Base-by-base conservation (phyloP, 164 flowering plant genomes). In the Akebia trifoliata region DNA sequence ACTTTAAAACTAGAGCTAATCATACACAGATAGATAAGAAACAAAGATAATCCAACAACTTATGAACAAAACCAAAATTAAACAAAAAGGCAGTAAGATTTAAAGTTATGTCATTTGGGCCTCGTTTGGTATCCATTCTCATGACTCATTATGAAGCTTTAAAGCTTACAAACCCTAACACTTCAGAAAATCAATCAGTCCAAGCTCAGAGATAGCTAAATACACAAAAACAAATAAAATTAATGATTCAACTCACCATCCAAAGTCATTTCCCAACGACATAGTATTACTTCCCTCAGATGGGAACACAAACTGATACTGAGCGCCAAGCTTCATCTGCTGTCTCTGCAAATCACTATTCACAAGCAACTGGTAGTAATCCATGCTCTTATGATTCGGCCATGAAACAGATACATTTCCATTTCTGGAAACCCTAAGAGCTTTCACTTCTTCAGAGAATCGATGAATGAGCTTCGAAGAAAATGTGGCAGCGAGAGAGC, bases 251-350 rank as follows among this genome's bases (percentile, higher is more conserved):
- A 70, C 65, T 67, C 26, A 88, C 98, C 98, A 92, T 62, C 89
- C 96, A 42, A 84, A 78, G 50, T 92, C 95, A 61, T 92, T 80
- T 12, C 98, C 98, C 28, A 77, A 67, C 0, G 80, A 66, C 65
- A 78, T 57, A 6, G 89, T 78, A 34, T 69, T 69, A 63, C 95
- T 86, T 32, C 98, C 96, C 44, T 82, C 77, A 22, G 87, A 76
- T 15, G 91, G 90, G 57, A 77, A 84, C 8, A 86, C 69, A 6
- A 74, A 56, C 73, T 75, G 78, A 40, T 65, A 74, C 56, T 65
- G 69, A 26, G 74, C 60, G 1, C 75, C 76, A 36, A 84, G 78
- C 72, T 69, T 85, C 86, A 85, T 78, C 68, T 70, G 79, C 81
- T 82, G 95, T 73, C 84, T 57, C 73, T 72, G 63, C 54, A 81